A percentile compares a stretch with the other conserved stretches of the same genome.
Conservation (phyloP, 2,329 filamentous ascomycete species). For the Corynespora cassiicola region DNA sequence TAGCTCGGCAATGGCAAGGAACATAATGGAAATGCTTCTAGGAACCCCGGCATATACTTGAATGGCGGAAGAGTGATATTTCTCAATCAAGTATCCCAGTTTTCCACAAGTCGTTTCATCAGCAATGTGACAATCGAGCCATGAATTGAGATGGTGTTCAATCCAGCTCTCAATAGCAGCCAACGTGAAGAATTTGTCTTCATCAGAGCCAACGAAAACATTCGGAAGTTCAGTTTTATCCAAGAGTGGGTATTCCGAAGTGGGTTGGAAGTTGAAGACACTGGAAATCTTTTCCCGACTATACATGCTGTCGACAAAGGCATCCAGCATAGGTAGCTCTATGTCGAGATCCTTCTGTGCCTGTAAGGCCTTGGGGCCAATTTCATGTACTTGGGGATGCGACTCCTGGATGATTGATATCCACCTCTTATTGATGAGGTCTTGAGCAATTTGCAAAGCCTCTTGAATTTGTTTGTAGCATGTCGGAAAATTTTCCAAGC, state of each 20-base stretch:
- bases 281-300: slow-evolving; percentile 4
- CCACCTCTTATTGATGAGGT: slow-evolving; percentile 20
- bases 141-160: slow-evolving; percentile 41
- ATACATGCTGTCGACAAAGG: slow-evolving; percentile 17
- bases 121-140: slow-evolving; percentile 39
- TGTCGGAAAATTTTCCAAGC: not conserved
- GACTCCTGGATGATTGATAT: slow-evolving; percentile 1
- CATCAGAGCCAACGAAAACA: slow-evolving; percentile 7
- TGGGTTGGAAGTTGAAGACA: slow-evolving; percentile 17
- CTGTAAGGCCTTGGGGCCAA: slow-evolving; percentile 11
- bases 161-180: slow-evolving; percentile 59
- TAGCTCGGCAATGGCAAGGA: slow-evolving; percentile 63
- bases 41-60: slow-evolving; percentile 50
- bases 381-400: slow-evolving; percentile 7
- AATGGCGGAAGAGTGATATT: slow-evolving; percentile 9
- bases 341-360: slow-evolving; percentile 25
- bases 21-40: slow-evolving; percentile 59
- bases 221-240: slow-evolving; percentile 11
- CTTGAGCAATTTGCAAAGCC: too few species aligned
- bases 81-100: slow-evolving; percentile 8
- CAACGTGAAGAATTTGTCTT: slow-evolving; percentile 34
- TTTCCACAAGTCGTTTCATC: slow-evolving; percentile 25
- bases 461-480: too few species aligned
- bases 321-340: slow-evolving; percentile 19
- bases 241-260: slow-evolving; percentile 12